Percentiles rank a stretch among this genome's conserved stretches.
These are phyloP conservation scores for Nicotiana sylvestris DNA, from an alignment of 257 asterid genomes.

Conservation along the genomic window DNA sequence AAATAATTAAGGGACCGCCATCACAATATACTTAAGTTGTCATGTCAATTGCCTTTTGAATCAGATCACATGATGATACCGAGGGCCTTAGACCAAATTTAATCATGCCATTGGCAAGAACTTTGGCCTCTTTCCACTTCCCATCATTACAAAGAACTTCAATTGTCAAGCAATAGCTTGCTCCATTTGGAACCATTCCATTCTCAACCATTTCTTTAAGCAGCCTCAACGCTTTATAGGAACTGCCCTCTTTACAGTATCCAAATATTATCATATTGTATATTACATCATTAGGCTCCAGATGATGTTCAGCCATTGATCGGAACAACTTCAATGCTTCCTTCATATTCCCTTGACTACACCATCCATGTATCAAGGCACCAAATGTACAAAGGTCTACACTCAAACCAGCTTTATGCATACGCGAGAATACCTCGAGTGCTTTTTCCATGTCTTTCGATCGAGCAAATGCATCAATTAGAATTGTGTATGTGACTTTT, in stretches of 20 bases:
- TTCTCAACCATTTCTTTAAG: constrained; percentile 51
- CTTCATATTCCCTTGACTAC: constrained; percentile 64
- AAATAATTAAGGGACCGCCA: background rate
- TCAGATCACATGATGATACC: constrained; percentile 22
- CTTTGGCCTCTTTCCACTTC: constrained; percentile 45
- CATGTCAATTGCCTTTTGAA: constrained; percentile 15
- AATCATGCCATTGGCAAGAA: constrained; percentile 43
- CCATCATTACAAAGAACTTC: constrained; percentile 50
- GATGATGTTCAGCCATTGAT: constrained; percentile 38
- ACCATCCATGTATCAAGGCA: constrained; percentile 66
- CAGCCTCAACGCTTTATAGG: constrained; percentile 55
- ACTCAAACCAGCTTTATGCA: constrained; percentile 42
- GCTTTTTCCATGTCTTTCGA: constrained; percentile 62
- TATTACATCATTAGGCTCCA: constrained; percentile 56
- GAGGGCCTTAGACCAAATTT: constrained; percentile 52
- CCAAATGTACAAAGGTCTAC: constrained; percentile 66
- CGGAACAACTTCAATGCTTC: constrained; percentile 63
- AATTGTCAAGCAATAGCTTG: constrained; percentile 60
- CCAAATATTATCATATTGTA: constrained; percentile 69
- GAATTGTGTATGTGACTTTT: constrained; percentile 66
- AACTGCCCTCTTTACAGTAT: constrained; percentile 61
- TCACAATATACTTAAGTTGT: background rate
- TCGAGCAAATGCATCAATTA: constrained; percentile 62
- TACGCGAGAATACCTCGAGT: constrained; percentile 39
- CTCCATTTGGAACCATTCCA: constrained; percentile 57